These are phyloP conservation scores for Linum tenue DNA, from an alignment of 345 rosid species.

Conservation along the genomic window DNA sequence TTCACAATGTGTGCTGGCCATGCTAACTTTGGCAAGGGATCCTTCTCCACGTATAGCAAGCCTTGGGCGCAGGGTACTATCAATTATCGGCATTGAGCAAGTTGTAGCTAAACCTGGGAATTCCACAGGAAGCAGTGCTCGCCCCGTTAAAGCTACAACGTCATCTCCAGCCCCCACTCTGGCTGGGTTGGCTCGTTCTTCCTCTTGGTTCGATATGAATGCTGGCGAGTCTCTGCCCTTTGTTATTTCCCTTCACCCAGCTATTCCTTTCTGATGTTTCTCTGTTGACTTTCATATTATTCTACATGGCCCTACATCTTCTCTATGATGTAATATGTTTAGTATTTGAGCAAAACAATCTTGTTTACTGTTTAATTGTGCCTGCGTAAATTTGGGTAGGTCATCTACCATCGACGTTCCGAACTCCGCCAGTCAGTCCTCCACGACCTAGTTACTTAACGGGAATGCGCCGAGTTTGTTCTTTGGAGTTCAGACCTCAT, in stretches of 20 bases:
- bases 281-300: background rate
- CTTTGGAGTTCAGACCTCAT: conserved; percentile 92
- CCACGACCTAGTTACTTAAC: conserved; percentile 71
- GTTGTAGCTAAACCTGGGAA: conserved; percentile 64
- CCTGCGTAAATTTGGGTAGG: conserved; percentile 31
- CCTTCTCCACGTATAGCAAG: conserved; percentile 87
- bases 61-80: conserved; percentile 71
- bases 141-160: conserved; percentile 45
- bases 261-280: conserved; percentile 1
- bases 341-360: background rate
- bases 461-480: conserved; percentile 87
- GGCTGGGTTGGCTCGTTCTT: conserved; percentile 79
- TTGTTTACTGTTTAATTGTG: background rate
- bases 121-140: conserved; percentile 29
- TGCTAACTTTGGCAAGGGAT: conserved; percentile 83
- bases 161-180: conserved; percentile 46
- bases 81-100: conserved; percentile 90
- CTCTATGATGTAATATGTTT: background rate
- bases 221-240: conserved; percentile 35
- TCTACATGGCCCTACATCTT: no score
- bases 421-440: conserved; percentile 99
- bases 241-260: background rate
- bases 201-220: conserved; percentile 96
- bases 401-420: conserved; percentile 71
- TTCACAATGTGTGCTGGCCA: conserved; percentile 69